Evolutionary conservation across 148 eudicot species (phyloP), one percentile per base, ranked within the genome.

Genomic region (Diospyros kaki): DNA sequence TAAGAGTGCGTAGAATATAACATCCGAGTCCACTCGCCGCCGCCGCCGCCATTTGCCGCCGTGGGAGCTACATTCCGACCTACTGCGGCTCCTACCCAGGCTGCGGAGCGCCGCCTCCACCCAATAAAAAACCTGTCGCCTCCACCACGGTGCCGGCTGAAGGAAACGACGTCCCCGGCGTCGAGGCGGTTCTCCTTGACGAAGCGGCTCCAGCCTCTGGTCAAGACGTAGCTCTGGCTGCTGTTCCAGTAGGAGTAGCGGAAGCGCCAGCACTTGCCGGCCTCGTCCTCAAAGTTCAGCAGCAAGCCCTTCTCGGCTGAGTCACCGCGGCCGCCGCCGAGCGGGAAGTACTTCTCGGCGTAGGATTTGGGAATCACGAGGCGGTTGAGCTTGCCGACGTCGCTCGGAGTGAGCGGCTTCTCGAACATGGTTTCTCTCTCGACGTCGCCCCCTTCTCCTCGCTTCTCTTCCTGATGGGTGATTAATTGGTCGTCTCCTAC

Each of bases 231-330:
- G 85, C 97, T 95, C 62, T 95, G 99, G 58, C 99, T 95, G 42
- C 94, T 89, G 48, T 89, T 92, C 99, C 99, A 95, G 68, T 92
- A 92, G 2, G 99, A 95, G 79, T 95, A 92, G 12, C 99, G 78
- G 65, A 90, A 90, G 61, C 84, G 69, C 94, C 94, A 90, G 2
- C 73, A 40, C 73, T 86, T 87, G 2, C 89, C 91, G 0, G 75
- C 38, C 74, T 86, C 86, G 71, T 89, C 93, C 73, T 89, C 93
- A 71, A 89, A 87, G 15, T 77, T 77, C 64, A 89, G 77, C 3
- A 85, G 66, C 64, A 80, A 11, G 1, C 84, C 83, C 40, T 78
- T 81, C 44, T 82, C 82, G 38, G 68, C 83, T 43, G 72, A 46
- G 41, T 72, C 63, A 44, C 58, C 74, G 56, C 40, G 40, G 17